Percentiles rank a stretch among this genome's conserved stretches.
Evolutionary conservation across 306 rosid species (phyloP).

Genomic region (Sindora glabra): DNA sequence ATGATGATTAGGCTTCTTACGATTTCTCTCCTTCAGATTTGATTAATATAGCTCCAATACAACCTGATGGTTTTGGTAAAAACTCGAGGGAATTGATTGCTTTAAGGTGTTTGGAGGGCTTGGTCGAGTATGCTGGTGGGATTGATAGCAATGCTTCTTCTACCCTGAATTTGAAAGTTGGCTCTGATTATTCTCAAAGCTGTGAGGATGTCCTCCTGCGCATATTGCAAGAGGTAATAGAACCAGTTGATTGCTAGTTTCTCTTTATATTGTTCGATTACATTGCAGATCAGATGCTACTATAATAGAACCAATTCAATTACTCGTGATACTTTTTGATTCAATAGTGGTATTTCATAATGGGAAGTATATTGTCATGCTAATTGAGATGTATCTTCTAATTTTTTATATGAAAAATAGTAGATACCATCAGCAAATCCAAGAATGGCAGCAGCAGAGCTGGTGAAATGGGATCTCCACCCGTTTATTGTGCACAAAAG

Average conservation of each 20-base stretch:
- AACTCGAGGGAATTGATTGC: slow-evolving; percentile 56
- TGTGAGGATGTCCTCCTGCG: slow-evolving; percentile 47
- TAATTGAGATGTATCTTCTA: neutral
- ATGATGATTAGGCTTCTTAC: neutral
- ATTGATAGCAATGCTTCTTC: slow-evolving; percentile 10
- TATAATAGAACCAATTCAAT: neutral
- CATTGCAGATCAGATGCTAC: neutral
- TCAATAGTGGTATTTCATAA: neutral
- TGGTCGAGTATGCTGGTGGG: slow-evolving; percentile 17
- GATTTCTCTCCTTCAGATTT: slow-evolving; percentile 29
- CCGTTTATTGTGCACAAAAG: slow-evolving; percentile 46
- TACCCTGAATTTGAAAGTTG: slow-evolving; percentile 26
- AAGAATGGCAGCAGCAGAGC: slow-evolving; percentile 21
- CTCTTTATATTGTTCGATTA: neutral
- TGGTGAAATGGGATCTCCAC: slow-evolving; percentile 37
- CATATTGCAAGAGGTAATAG: slow-evolving; percentile 42
- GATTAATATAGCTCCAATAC: slow-evolving; percentile 33
- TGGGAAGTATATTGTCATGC: neutral
- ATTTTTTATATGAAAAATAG: neutral
- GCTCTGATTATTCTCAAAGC: slow-evolving; percentile 33
- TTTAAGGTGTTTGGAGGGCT: slow-evolving; percentile 61
- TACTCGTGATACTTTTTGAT: neutral
- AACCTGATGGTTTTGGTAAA: slow-evolving; percentile 20
- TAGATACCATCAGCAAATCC: slow-evolving; percentile 41
- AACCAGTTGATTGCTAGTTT: too few relatives aligned